Conservation (phyloP, 2,329 filamentous ascomycete species). For the Fusarium nurragi region DNA sequence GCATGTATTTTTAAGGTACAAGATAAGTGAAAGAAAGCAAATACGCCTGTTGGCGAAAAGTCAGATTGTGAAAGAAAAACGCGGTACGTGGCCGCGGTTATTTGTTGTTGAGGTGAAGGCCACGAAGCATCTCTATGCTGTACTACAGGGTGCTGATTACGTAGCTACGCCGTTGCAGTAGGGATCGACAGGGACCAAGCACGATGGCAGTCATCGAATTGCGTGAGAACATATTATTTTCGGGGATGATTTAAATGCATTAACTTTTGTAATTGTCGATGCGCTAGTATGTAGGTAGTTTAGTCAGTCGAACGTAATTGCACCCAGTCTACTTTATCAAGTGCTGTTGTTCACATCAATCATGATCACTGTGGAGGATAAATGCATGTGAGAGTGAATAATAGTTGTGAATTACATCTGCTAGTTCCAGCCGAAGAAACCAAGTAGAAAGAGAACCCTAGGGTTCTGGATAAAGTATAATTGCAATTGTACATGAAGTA, state of each 20-base stretch:
- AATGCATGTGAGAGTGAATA: background rate
- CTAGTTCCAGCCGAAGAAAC: slow-evolving; percentile 15
- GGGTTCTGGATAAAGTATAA: slow-evolving; percentile 23
- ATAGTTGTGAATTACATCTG: slow-evolving; percentile 1
- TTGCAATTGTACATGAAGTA: slow-evolving; percentile 12
- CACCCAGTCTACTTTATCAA: too few relatives aligned
- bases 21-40: background rate
- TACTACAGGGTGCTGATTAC: slow-evolving; percentile 29
- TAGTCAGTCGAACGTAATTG: background rate
- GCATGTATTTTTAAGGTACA: background rate
- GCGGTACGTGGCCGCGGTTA: slow-evolving; percentile 16
- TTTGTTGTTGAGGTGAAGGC: slow-evolving; percentile 21
- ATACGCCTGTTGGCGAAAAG: slow-evolving; percentile 11
- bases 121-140: slow-evolving; percentile 35
- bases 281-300: too few relatives aligned
- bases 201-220: slow-evolving; percentile 15
- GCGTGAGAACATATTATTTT: slow-evolving; percentile 7
- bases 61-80: background rate
- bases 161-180: slow-evolving; percentile 12
- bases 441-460: background rate
- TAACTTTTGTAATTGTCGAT: background rate
- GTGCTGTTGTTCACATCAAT: background rate
- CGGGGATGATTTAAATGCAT: background rate
- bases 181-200: slow-evolving; percentile 34
- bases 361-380: background rate